Evolutionary conservation across 352 stramenopile species (phyloP).

Genomic region (Pythium brassicae): DNA sequence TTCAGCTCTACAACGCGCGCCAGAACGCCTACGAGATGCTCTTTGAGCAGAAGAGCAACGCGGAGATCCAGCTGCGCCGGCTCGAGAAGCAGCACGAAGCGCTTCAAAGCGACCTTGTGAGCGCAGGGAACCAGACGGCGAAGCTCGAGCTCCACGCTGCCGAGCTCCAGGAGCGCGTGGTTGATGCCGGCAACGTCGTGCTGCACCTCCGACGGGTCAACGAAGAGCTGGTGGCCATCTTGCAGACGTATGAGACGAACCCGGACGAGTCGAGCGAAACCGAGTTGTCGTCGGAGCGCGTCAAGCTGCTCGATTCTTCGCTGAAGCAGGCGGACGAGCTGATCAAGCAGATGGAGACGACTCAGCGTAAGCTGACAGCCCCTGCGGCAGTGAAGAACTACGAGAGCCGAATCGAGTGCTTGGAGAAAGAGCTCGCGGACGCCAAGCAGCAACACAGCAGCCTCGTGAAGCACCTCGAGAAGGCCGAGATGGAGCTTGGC

Average conservation of each 20-base stretch:
- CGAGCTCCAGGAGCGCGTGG: slow-evolving; percentile 40
- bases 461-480: slow-evolving; percentile 58
- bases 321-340: slow-evolving; percentile 45
- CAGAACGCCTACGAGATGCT: slow-evolving; percentile 62
- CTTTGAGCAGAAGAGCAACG: slow-evolving; percentile 48
- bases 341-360: slow-evolving; percentile 35
- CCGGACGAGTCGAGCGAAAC: slow-evolving; percentile 27
- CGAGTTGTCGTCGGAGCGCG: slow-evolving; percentile 23
- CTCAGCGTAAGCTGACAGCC: slow-evolving; percentile 31
- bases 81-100: slow-evolving; percentile 50
- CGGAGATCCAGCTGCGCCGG: slow-evolving; percentile 39
- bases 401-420: slow-evolving; percentile 35
- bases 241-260: slow-evolving; percentile 60
- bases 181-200: slow-evolving; percentile 30
- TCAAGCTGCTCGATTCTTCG: slow-evolving; percentile 39
- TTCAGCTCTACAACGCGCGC: slow-evolving; percentile 48
- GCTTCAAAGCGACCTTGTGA: slow-evolving; percentile 43
- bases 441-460: slow-evolving; percentile 42
- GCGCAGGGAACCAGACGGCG: slow-evolving; percentile 34
- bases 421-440: slow-evolving; percentile 43
- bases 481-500: slow-evolving; percentile 53
- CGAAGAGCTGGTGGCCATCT: slow-evolving; percentile 51
- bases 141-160: slow-evolving; percentile 42
- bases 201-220: slow-evolving; percentile 50
- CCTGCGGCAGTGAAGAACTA: slow-evolving; percentile 38